These are phyloP conservation scores for Chrysosporium queenslandicum DNA, from an alignment of 2,329 filamentous ascomycete genomes.

Conservation along the genomic window DNA sequence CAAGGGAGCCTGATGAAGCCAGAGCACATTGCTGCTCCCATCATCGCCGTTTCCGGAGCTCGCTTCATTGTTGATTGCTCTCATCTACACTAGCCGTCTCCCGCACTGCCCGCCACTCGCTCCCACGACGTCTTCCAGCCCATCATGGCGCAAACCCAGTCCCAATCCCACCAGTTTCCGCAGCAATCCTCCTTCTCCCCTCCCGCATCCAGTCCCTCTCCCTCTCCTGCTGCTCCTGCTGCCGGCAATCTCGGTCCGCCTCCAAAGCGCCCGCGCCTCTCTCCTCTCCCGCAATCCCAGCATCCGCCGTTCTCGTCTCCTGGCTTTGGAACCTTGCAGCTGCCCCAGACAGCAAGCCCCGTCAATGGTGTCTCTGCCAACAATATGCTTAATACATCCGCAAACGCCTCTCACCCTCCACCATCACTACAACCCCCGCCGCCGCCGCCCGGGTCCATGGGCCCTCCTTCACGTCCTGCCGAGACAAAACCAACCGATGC, in stretches of 20 bases:
- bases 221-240: slow-evolving; percentile 43
- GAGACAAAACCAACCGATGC: slow-evolving; percentile 42
- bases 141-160: too few relatives aligned
- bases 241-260: slow-evolving; percentile 45
- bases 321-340: slow-evolving; percentile 44
- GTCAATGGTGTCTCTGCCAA: slow-evolving; percentile 42
- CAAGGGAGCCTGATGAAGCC: slow-evolving; percentile 21
- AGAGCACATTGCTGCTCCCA: slow-evolving; percentile 29
- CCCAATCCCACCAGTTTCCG: slow-evolving; percentile 44
- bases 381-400: slow-evolving; percentile 36
- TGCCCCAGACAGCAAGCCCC: slow-evolving; percentile 21
- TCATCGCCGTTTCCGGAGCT: neutral
- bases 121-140: too few relatives aligned
- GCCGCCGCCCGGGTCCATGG: slow-evolving; percentile 44
- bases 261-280: slow-evolving; percentile 62
- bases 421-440: slow-evolving; percentile 26
- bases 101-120: too few relatives aligned
- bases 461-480: slow-evolving; percentile 51
- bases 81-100: too few relatives aligned
- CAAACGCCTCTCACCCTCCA: slow-evolving; percentile 23
- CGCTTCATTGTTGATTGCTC: neutral
- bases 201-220: slow-evolving; percentile 52
- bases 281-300: slow-evolving; percentile 55
- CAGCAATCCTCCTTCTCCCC: slow-evolving; percentile 52
- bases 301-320: slow-evolving; percentile 42